Conservation (phyloP, 805 yeast species). For the Debaryomyces hansenii region DNA sequence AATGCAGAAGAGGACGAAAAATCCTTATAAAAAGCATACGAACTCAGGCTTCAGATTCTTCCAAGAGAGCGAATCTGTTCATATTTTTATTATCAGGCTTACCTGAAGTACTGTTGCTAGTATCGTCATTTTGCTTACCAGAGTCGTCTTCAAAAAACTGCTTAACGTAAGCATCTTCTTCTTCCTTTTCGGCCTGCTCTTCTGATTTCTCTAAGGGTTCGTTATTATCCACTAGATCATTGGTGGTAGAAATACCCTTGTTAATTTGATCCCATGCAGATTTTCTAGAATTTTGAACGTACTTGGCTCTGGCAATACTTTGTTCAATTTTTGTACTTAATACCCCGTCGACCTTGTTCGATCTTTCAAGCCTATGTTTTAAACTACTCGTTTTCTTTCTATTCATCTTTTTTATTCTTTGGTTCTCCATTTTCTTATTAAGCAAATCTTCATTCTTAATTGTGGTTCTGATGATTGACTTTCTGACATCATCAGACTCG, state of each 20-base stretch:
- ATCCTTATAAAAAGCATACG: background rate
- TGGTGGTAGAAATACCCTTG: conserved; percentile 38
- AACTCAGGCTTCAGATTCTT: conserved; percentile 34
- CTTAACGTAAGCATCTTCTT: conserved; percentile 37
- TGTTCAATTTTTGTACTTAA: conserved; percentile 62
- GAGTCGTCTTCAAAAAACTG: conserved; percentile 24
- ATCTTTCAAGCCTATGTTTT: conserved; percentile 45
- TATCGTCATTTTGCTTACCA: conserved; percentile 9
- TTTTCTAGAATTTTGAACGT: conserved; percentile 61
- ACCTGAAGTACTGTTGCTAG: conserved; percentile 1
- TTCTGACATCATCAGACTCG: conserved; percentile 57
- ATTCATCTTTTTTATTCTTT: conserved; percentile 26
- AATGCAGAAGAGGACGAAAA: background rate
- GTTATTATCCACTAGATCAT: conserved; percentile 1
- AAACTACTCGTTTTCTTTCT: conserved; percentile 32
- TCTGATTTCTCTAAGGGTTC: conserved; percentile 13
- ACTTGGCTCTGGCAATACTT: conserved; percentile 63
- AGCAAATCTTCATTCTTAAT: conserved; percentile 65
- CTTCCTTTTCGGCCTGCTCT: conserved; percentile 28
- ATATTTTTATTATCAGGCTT: background rate
- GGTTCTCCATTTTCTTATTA: conserved; percentile 52
- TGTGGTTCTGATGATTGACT: conserved; percentile 66
- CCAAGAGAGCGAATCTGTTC: conserved; percentile 38
- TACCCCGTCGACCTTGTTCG: conserved; percentile 52
- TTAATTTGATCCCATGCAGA: conserved; percentile 74